Conservation (phyloP, 352 stramenopile species). For the Phytopythium litorale region DNA sequence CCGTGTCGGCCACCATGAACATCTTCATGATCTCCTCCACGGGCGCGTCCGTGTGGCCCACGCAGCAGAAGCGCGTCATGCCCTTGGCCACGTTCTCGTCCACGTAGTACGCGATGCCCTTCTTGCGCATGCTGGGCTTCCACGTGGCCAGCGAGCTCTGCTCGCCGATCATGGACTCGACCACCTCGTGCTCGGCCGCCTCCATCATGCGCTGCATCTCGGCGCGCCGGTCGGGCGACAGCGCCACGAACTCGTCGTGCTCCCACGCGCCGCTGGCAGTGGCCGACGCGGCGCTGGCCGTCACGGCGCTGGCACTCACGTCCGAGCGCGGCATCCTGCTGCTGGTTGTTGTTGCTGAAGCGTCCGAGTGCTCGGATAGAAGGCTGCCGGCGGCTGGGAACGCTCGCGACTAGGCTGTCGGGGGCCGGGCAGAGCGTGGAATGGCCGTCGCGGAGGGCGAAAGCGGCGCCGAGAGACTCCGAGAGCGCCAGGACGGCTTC, state of each 20-base stretch:
- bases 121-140: conserved; percentile 29
- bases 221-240: conserved; percentile 17
- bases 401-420: too few species aligned
- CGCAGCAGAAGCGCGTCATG: conserved; percentile 45
- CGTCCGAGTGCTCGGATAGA: neutral
- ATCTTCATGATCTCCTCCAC: conserved; percentile 44
- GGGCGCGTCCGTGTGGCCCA: conserved; percentile 30
- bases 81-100: conserved; percentile 34
- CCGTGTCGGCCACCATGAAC: conserved; percentile 36
- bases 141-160: conserved; percentile 13
- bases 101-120: conserved; percentile 42
- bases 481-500: neutral
- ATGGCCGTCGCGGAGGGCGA: neutral
- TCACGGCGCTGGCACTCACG: neutral
- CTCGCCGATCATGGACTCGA: conserved; percentile 22
- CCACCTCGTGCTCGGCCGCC: conserved; percentile 16
- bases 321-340: conserved; percentile 4
- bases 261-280: conserved; percentile 3
- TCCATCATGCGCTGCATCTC: conserved; percentile 19
- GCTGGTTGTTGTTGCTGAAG: neutral
- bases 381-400: too few species aligned
- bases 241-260: conserved; percentile 10
- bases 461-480: too few species aligned
- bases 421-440: conserved; percentile 1
- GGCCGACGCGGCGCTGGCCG: neutral